Evolutionary conservation across 2,329 filamentous ascomycete genomes (phyloP).

Genomic region (Penicillium brevicompactum): DNA sequence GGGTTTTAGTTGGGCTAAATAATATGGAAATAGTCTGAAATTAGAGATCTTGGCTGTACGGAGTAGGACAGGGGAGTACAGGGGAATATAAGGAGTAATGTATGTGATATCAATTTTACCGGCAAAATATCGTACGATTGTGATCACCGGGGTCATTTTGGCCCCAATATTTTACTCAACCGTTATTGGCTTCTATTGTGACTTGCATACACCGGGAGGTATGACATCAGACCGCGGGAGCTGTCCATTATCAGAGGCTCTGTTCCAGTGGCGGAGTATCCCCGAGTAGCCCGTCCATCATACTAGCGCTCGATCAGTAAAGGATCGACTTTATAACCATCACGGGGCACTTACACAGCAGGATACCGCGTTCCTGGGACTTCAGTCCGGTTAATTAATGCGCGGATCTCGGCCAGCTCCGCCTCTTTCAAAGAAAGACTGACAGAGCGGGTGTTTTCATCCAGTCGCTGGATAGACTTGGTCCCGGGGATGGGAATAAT

Average conservation of each 20-base stretch:
- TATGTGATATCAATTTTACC: neutral
- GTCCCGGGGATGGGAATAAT: conserved; percentile 33
- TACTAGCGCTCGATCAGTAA: neutral
- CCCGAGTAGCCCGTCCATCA: conserved; percentile 2
- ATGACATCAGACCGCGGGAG: neutral
- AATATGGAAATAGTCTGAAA: too few species aligned
- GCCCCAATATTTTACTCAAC: neutral
- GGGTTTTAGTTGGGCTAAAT: neutral
- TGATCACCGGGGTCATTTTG: too few species aligned
- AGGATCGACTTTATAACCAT: neutral
- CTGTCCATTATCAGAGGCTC: neutral
- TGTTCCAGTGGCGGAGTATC: conserved; percentile 1
- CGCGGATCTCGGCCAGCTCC: conserved; percentile 16
- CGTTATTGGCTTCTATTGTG: neutral
- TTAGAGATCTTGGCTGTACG: too few species aligned
- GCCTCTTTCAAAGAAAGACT: conserved; percentile 8
- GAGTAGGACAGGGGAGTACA: too few species aligned
- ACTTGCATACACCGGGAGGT: neutral
- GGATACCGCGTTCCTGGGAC: neutral
- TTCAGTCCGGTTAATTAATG: conserved; percentile 7
- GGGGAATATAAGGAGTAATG: neutral
- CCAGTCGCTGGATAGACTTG: conserved; percentile 15
- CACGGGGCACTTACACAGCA: neutral
- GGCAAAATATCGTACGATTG: neutral
- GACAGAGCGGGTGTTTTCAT: conserved; percentile 11